Conservation (phyloP, 1,284 basidiomycete species). For the Moniliophthora roreri region DNA sequence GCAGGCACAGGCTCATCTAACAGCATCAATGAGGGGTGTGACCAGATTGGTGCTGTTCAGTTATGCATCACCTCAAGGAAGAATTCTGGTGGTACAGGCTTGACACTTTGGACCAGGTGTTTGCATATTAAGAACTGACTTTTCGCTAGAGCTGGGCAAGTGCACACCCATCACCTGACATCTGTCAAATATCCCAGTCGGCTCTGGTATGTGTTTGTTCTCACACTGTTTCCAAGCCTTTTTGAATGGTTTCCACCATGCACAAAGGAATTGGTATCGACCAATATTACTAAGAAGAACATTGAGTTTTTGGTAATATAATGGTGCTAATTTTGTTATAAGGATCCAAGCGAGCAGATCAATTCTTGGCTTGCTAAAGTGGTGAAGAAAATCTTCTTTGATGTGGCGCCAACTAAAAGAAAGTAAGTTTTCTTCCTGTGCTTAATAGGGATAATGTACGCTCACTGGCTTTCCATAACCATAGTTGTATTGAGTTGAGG, state of each 20-base stretch:
- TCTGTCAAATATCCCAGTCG: constrained; percentile 14
- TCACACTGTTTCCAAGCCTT: constrained; percentile 22
- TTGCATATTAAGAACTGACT: constrained; percentile 27
- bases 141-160: constrained; percentile 19
- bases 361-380: constrained; percentile 29
- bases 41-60: constrained; percentile 21
- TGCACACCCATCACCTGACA: constrained; percentile 21
- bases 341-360: constrained; percentile 32
- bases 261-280: constrained; percentile 24
- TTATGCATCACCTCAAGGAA: constrained; percentile 20
- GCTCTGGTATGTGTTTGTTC: constrained; percentile 23
- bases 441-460: not conserved
- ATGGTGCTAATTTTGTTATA: constrained; percentile 28
- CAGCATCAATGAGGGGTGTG: constrained; percentile 9
- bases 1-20: too few species aligned
- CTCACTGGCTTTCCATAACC: constrained; percentile 9
- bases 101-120: constrained; percentile 24
- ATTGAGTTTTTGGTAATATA: constrained; percentile 29
- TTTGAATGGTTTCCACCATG: constrained; percentile 33
- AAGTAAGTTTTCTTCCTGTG: not conserved
- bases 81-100: constrained; percentile 21
- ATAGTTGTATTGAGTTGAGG: constrained; percentile 12
- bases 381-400: constrained; percentile 31
- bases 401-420: constrained; percentile 28
- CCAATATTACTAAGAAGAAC: constrained; percentile 22